Conservation (phyloP, 805 yeast genomes). For the Yamadazyma takamatsuzukensis region DNA sequence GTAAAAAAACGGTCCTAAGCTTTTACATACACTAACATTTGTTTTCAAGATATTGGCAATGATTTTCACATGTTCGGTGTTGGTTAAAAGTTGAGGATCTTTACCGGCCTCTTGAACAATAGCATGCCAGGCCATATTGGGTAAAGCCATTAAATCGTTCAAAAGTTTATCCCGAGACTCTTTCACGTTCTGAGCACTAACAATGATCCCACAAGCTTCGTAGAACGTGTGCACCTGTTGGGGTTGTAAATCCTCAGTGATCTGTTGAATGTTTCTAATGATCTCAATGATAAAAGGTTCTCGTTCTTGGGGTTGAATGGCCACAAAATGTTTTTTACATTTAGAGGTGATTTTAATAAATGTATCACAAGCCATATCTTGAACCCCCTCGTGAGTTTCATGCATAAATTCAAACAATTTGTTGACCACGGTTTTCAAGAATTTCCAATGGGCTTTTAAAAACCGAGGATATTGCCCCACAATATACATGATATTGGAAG, state of each 20-base stretch:
- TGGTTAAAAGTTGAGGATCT: conserved; percentile 74
- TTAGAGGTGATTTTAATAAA: conserved; percentile 92
- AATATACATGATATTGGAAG: conserved; percentile 99
- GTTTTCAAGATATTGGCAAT: conserved; percentile 93
- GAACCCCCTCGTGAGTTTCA: conserved; percentile 99
- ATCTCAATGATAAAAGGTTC: conserved; percentile 93
- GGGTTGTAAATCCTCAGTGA: conserved; percentile 90
- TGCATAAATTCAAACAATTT: conserved; percentile 98
- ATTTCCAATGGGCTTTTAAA: conserved; percentile 97
- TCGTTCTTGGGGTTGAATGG: conserved; percentile 76
- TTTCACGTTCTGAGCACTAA: conserved; percentile 77
- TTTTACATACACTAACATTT: conserved; percentile 90
- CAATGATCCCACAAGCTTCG: conserved; percentile 93
- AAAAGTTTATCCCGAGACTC: conserved; percentile 69
- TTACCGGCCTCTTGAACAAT: conserved; percentile 81
- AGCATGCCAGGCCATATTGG: conserved; percentile 92
- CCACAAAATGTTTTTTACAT: conserved; percentile 93
- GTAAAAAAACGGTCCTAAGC: conserved; percentile 88
- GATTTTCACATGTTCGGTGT: conserved; percentile 83
- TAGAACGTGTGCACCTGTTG: conserved; percentile 98
- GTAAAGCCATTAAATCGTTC: conserved; percentile 79
- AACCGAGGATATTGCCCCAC: conserved; percentile 99
- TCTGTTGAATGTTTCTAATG: conserved; percentile 73
- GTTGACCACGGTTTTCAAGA: conserved; percentile 90
- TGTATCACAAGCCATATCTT: conserved; percentile 99